Evolutionary conservation across 2,329 filamentous ascomycete species (phyloP).

Genomic region (Cyphellophora europaea): DNA sequence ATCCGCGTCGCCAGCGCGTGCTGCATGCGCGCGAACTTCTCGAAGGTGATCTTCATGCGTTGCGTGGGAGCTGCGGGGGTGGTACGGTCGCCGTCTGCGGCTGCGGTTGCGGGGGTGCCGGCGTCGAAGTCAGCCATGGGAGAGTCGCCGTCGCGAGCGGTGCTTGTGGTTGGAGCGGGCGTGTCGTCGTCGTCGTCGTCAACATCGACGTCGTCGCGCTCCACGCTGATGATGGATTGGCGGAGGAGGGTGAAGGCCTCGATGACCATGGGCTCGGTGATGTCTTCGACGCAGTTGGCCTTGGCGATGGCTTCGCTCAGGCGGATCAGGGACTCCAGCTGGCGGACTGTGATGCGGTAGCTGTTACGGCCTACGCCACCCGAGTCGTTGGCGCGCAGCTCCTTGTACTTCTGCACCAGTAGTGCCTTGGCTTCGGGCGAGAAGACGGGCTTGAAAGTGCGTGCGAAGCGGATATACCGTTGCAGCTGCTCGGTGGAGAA

Average conservation of each 20-base stretch:
- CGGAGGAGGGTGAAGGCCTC: conserved; percentile 87
- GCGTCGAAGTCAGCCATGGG: conserved; percentile 46
- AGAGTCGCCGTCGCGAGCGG: conserved; percentile 38
- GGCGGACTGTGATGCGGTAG: conserved; percentile 93
- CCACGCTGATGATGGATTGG: conserved; percentile 93
- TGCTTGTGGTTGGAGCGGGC: conserved; percentile 36
- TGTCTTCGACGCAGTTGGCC: conserved; percentile 89
- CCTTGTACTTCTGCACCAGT: conserved; percentile 89
- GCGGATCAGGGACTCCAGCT: conserved; percentile 92
- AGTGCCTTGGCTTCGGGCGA: conserved; percentile 75
- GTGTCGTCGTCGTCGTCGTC: conserved; percentile 63
- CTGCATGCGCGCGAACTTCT: conserved; percentile 87
- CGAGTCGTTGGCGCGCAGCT: conserved; percentile 83
- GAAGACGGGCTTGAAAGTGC: conserved; percentile 90
- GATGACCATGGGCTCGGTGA: conserved; percentile 72
- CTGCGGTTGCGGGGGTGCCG: conserved; percentile 26
- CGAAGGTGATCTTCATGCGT: conserved; percentile 80
- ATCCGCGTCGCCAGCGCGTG: conserved; percentile 76
- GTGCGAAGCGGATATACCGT: conserved; percentile 91
- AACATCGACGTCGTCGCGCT: conserved; percentile 94
- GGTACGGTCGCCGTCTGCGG: conserved; percentile 24
- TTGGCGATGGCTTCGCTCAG: conserved; percentile 97
- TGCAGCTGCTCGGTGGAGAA: conserved; percentile 95
- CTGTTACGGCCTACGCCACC: conserved; percentile 90
- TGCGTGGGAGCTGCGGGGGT: conserved; percentile 32